Evolutionary conservation across 257 asterid species (phyloP).

Genomic region (Rhazya stricta): DNA sequence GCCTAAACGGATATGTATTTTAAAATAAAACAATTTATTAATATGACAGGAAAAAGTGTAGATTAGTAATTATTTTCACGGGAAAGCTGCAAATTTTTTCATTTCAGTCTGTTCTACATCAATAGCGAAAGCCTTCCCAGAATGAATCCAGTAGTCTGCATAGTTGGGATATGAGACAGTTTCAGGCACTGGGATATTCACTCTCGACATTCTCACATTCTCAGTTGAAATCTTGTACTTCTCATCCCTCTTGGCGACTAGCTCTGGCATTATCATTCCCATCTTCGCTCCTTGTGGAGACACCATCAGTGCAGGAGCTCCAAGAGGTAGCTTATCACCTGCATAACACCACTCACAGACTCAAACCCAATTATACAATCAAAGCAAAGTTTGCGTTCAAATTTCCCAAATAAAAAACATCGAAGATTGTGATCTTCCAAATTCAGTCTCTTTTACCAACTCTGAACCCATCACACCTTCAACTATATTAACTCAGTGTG

Average conservation of each 20-base stretch:
- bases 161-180: conserved; percentile 30
- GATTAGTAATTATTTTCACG: conserved; percentile 18
- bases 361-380: not conserved
- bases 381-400: no score
- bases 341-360: not conserved
- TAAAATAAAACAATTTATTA: no score
- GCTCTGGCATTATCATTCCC: conserved; percentile 45
- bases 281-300: conserved; percentile 55
- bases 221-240: conserved; percentile 50
- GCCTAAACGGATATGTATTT: no score
- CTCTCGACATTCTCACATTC: conserved; percentile 31
- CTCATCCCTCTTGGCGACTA: conserved; percentile 41
- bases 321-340: conserved; percentile 70
- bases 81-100: conserved; percentile 42
- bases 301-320: conserved; percentile 72
- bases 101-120: conserved; percentile 40
- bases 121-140: conserved; percentile 52
- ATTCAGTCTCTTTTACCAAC: no score
- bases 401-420: no score
- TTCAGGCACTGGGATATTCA: conserved; percentile 53
- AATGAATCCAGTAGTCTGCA: conserved; percentile 79
- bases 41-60: no score
- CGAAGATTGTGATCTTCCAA: no score
- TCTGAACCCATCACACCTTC: no score
- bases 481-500: no score